A percentile compares a stretch with the other conserved stretches of the same genome.
These are phyloP conservation scores for Gautieria morchelliformis DNA, from an alignment of 768 basidiomycete genomes.

Conservation along the genomic window DNA sequence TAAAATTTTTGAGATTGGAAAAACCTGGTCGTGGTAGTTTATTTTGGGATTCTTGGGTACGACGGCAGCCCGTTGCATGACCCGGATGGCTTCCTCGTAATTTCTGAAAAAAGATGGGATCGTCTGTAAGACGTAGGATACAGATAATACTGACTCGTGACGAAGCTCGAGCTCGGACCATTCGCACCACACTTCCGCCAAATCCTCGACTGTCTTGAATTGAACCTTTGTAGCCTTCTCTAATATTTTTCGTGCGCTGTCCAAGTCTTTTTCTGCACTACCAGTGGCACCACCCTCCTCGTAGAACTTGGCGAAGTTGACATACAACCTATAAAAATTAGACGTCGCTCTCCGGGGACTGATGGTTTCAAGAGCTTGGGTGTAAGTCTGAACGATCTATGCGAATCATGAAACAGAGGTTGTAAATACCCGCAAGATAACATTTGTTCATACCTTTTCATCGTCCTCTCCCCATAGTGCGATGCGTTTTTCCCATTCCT, in stretches of 20 bases:
- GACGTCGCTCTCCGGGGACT: slow-evolving; percentile 84
- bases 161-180: slow-evolving; percentile 98
- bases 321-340: slow-evolving; percentile 80
- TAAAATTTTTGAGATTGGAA: slow-evolving; percentile 9
- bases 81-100: slow-evolving; percentile 88
- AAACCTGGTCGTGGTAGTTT: slow-evolving; percentile 92
- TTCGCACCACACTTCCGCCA: slow-evolving; percentile 98
- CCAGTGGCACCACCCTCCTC: slow-evolving; percentile 86
- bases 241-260: slow-evolving; percentile 82
- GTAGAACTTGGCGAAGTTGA: slow-evolving; percentile 96
- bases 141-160: slow-evolving; percentile 61
- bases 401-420: not conserved
- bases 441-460: slow-evolving; percentile 54
- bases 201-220: slow-evolving; percentile 92
- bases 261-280: slow-evolving; percentile 71
- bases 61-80: slow-evolving; percentile 94
- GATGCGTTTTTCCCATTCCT: slow-evolving; percentile 98
- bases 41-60: slow-evolving; percentile 85
- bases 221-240: slow-evolving; percentile 89
- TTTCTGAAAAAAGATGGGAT: slow-evolving; percentile 47
- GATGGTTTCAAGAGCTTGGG: slow-evolving; percentile 79
- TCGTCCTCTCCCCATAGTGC: slow-evolving; percentile 91
- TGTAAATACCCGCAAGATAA: not conserved
- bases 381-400: slow-evolving; percentile 90
- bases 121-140: not conserved